phyloP scores from a whole-genome alignment of 2,329 filamentous ascomycete genomes.

The Colletotrichum sp. region DNA sequence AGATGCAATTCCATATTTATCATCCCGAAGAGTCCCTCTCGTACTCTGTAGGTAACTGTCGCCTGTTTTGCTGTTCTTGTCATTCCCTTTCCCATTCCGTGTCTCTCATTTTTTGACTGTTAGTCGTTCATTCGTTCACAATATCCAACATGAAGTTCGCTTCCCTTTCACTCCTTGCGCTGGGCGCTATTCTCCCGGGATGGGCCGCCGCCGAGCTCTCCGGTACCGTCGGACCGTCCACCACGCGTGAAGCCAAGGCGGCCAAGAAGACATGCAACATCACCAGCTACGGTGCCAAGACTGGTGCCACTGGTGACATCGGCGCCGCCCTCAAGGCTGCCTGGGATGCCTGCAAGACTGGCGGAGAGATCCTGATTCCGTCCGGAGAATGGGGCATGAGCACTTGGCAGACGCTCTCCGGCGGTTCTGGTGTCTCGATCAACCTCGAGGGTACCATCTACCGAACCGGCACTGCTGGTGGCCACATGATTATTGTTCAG shows the following conservation, averaged over 20 bases:
- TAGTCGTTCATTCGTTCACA: constrained; percentile 6
- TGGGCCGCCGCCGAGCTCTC: constrained; percentile 27
- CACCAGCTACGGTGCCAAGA: constrained; percentile 52
- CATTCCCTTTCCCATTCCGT: neutral
- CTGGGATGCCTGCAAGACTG: constrained; percentile 45
- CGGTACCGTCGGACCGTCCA: constrained; percentile 30
- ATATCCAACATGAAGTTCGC: constrained; percentile 2
- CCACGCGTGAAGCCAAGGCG: constrained; percentile 29
- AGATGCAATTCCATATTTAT: neutral
- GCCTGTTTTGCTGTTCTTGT: neutral
- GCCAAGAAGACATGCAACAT: constrained; percentile 49
- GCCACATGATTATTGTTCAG: constrained; percentile 22
- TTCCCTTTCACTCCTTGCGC: constrained; percentile 11
- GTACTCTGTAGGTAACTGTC: neutral
- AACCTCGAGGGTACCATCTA: constrained; percentile 48
- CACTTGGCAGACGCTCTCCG: constrained; percentile 50
- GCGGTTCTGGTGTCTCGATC: constrained; percentile 49
- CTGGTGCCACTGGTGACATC: constrained; percentile 50
- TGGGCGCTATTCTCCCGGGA: constrained; percentile 14
- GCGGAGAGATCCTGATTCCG: constrained; percentile 54
- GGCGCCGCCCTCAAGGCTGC: constrained; percentile 29
- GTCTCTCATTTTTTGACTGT: neutral
- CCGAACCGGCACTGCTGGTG: constrained; percentile 25
- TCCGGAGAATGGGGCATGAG: constrained; percentile 50
- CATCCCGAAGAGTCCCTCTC: neutral